Evolutionary conservation across 2,329 filamentous ascomycete genomes (phyloP).

Genomic region (Neocucurbitaria cava): DNA sequence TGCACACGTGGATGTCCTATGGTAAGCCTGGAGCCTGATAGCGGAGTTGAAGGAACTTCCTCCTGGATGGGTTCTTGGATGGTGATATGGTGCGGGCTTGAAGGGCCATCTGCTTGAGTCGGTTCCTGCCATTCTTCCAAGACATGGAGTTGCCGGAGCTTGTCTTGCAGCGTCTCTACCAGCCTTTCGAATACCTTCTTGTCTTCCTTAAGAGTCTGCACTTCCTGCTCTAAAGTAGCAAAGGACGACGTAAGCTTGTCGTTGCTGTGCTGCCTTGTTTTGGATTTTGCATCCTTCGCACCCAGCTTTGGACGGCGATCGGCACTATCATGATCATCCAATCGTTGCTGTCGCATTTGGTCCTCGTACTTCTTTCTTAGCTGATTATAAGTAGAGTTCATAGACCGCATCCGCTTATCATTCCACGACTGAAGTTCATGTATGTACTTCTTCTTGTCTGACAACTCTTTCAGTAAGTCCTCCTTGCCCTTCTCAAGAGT

Average conservation of each 20-base stretch:
- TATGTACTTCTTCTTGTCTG: constrained; percentile 36
- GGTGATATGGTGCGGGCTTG: constrained; percentile 16
- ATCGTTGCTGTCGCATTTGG: constrained; percentile 16
- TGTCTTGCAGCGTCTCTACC: constrained; percentile 40
- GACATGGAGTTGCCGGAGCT: constrained; percentile 34
- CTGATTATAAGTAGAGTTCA: constrained; percentile 30
- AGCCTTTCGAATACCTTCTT: constrained; percentile 42
- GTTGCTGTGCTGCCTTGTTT: constrained; percentile 33
- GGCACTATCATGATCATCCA: constrained; percentile 13
- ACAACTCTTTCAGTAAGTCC: constrained; percentile 31
- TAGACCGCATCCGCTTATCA: constrained; percentile 27
- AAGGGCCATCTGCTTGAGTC: constrained; percentile 9
- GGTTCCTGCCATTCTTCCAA: constrained; percentile 32
- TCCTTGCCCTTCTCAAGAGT: constrained; percentile 29
- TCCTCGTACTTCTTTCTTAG: constrained; percentile 26
- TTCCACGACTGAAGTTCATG: constrained; percentile 30
- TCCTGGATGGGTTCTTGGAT: constrained; percentile 12
- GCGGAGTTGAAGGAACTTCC: constrained; percentile 14
- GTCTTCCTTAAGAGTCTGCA: constrained; percentile 34
- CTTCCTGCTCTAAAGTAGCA: constrained; percentile 38
- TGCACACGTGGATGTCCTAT: constrained; percentile 13
- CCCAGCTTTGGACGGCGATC: constrained; percentile 26
- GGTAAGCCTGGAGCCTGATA: constrained; percentile 15
- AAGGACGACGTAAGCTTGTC: constrained; percentile 32
- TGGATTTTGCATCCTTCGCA: constrained; percentile 35